phyloP scores from a whole-genome alignment of 2,329 filamentous ascomycete genomes.

The Colletotrichum tanaceti region DNA sequence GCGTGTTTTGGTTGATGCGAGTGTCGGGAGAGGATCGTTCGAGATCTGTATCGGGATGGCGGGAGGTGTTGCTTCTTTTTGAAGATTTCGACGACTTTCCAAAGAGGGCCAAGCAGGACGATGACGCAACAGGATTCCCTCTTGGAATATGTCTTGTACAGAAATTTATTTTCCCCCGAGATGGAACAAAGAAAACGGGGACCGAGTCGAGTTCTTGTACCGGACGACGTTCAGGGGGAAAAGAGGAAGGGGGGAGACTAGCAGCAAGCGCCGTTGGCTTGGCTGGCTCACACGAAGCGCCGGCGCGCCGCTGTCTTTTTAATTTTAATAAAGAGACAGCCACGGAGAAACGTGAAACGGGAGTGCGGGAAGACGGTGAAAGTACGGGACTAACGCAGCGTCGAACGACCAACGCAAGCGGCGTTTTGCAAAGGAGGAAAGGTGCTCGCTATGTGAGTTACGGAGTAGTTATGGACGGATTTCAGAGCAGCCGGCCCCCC shows the following conservation, averaged over 20 bases:
- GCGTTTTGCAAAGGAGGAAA: not conserved
- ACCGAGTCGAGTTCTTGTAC: slow-evolving; percentile 1
- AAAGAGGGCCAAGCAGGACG: no score
- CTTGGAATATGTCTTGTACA: not conserved
- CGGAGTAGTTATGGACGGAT: no score
- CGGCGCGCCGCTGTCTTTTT: not conserved
- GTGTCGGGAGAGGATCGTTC: not conserved
- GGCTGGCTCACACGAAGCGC: slow-evolving; percentile 11
- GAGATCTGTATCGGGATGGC: not conserved
- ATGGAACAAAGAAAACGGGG: not conserved
- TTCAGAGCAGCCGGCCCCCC: not conserved
- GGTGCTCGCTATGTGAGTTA: not conserved
- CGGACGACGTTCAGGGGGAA: not conserved
- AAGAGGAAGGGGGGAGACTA: not conserved
- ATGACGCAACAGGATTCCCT: not conserved
- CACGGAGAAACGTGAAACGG: slow-evolving; percentile 34
- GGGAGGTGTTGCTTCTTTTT: not conserved
- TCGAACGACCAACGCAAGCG: slow-evolving; percentile 15
- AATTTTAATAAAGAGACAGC: slow-evolving; percentile 10
- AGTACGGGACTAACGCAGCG: not conserved
- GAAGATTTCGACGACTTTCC: not conserved
- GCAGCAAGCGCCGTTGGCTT: slow-evolving; percentile 14
- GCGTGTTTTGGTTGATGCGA: not conserved
- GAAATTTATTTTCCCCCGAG: no score
- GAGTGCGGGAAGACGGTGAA: not conserved